Evolutionary conservation across 345 rosid species (phyloP), one percentile per base, ranked within the genome.

Genomic region (Linum trigynum): DNA sequence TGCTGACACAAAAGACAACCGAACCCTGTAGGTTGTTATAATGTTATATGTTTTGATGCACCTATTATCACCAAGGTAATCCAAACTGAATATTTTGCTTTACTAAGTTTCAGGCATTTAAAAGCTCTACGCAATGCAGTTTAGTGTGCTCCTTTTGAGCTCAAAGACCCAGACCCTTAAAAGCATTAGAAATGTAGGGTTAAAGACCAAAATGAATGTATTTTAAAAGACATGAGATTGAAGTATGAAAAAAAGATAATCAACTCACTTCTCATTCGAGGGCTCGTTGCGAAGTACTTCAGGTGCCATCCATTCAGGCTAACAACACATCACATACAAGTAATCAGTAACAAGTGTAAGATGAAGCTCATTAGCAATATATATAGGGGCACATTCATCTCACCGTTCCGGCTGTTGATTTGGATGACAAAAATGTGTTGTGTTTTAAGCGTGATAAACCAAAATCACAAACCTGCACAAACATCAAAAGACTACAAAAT

Each of bases 291-390:
- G 91, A 67, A 92, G 95, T 76, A 89, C 97, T 82, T 92, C 98
- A 3, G 97, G 98, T 66, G 98, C 98, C 98, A 92, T 92, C 98
- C 98, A 92, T 75, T 92, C 98, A 8, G 98, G 97, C 98, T 92
- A 67, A 48, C 74, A 48, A 41, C 45, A 82, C n/a, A 72, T 59
- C n/a, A 56, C 67, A 81, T 61, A 67, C 17, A 69, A 66, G 41
- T 63, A 65, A 71, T 81, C 69, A 82, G 80, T 63, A 53, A 69
- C 1, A 16, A 45, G 64, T 6, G 8, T 36, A 72, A 55, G 55
- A 71, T 56, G 38, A 66, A 23, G 63, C 70, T 15, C 32, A 23
- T 23, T 23, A 23, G 32, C 32, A 23, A 23, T 23, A 23, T 23
- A 23, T 23, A 23, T 23, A 23, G 32, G 32, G 32, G 32, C 32